These are phyloP conservation scores for Nicotiana tomentosiformis DNA, from an alignment of 257 asterid genomes.

Conservation along the genomic window DNA sequence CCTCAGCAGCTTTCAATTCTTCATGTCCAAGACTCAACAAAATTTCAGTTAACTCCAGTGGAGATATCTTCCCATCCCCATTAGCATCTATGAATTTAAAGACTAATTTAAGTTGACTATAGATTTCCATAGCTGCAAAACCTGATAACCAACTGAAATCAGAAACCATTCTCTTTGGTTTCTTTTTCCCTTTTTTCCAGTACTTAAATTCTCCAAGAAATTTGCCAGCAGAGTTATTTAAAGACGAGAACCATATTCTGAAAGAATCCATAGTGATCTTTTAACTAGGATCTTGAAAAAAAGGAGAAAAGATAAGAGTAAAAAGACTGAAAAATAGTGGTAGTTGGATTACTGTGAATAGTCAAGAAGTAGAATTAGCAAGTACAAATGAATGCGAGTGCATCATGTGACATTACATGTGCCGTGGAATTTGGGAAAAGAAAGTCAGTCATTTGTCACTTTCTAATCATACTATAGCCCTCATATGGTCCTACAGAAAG, in stretches of 20 bases:
- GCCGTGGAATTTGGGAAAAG: not conserved
- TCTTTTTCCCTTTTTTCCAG: conserved; percentile 16
- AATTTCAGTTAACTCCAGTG: conserved; percentile 38
- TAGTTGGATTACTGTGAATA: not conserved
- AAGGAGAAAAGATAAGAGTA: not conserved
- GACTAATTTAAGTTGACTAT: conserved; percentile 44
- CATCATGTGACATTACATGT: not conserved
- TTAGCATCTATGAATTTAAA: conserved; percentile 57
- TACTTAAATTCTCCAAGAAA: conserved; percentile 14
- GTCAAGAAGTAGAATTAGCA: not conserved
- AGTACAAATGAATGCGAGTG: not conserved
- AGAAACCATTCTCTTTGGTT: conserved; percentile 13
- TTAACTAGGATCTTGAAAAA: not conserved
- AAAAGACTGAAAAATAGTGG: not conserved
- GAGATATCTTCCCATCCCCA: conserved; percentile 62
- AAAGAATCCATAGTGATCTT: conserved; percentile 15
- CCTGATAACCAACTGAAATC: conserved; percentile 31
- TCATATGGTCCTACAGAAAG: not conserved
- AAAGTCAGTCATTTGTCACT: not conserved
- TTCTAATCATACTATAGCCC: not conserved
- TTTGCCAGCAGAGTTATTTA: conserved; percentile 18
- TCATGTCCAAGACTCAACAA: conserved; percentile 37
- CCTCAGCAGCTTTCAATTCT: conserved; percentile 22
- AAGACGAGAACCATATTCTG: conserved; percentile 23
- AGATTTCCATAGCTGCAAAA: conserved; percentile 38